Evolutionary conservation across 1,284 basidiomycete species (phyloP).

Genomic region (Trametes polyzona): DNA sequence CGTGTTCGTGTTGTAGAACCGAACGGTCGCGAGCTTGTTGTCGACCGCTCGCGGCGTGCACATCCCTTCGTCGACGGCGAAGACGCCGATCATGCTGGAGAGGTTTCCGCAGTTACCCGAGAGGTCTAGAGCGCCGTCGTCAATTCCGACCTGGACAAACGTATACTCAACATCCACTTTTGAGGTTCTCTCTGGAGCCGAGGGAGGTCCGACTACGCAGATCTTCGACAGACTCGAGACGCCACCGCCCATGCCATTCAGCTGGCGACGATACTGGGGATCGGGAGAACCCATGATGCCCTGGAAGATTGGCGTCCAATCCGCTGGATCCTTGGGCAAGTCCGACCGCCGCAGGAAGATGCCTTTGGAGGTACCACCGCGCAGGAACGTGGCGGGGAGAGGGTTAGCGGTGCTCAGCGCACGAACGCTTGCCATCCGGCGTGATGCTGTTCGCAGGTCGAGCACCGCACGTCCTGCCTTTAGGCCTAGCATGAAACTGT

Average conservation of each 20-base stretch:
- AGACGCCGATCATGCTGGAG: constrained; percentile 68
- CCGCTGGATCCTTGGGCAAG: constrained; percentile 51
- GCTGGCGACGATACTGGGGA: constrained; percentile 69
- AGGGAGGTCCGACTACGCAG: constrained; percentile 64
- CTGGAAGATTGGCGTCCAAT: constrained; percentile 68
- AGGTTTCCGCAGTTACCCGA: constrained; percentile 76
- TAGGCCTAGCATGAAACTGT: too few species aligned
- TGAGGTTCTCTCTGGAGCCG: constrained; percentile 39
- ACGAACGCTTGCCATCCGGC: too few species aligned
- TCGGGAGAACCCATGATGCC: constrained; percentile 88
- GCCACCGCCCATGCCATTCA: constrained; percentile 86
- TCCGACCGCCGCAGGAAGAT: constrained; percentile 61
- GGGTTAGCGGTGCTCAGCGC: constrained; percentile 39
- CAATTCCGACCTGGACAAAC: constrained; percentile 60
- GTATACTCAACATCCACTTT: constrained; percentile 67
- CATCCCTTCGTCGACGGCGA: constrained; percentile 64
- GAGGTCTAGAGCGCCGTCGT: constrained; percentile 60
- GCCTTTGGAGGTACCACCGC: constrained; percentile 83
- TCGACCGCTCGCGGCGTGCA: constrained; percentile 38
- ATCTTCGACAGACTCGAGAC: constrained; percentile 81
- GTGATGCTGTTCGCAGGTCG: neutral
- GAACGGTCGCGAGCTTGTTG: constrained; percentile 45
- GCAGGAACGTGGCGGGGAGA: constrained; percentile 62
- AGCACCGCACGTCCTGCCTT: too few species aligned
- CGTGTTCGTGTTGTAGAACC: constrained; percentile 71